A percentile compares a stretch with the other conserved stretches of the same genome.
phyloP scores from a whole-genome alignment of 2,329 filamentous ascomycete genomes.

The Stachybotrys echinatus region DNA sequence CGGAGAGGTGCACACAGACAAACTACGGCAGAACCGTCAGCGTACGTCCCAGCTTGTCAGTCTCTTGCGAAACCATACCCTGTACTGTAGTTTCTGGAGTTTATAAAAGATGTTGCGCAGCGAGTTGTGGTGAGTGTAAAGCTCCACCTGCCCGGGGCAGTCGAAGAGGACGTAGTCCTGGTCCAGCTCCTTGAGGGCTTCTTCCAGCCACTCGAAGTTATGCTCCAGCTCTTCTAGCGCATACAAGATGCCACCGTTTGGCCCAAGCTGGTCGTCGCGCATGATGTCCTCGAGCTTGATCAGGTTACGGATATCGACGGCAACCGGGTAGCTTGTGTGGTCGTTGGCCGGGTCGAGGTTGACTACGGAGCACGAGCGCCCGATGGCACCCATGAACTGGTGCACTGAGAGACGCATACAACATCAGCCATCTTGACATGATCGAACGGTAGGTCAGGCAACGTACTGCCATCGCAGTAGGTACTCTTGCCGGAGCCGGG shows the following conservation, averaged over 20 bases:
- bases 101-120: constrained; percentile 87
- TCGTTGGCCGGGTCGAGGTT: constrained; percentile 98
- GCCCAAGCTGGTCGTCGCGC: constrained; percentile 82
- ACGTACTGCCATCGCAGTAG: constrained; percentile 88
- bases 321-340: constrained; percentile 79
- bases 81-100: constrained; percentile 85
- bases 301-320: constrained; percentile 83
- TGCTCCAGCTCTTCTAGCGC: constrained; percentile 92
- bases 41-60: not conserved
- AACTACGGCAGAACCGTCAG: constrained; percentile 49
- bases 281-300: constrained; percentile 94
- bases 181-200: constrained; percentile 70
- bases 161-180: constrained; percentile 95
- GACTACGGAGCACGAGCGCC: constrained; percentile 87
- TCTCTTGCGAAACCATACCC: constrained; percentile 52
- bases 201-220: constrained; percentile 88
- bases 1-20: constrained; percentile 87
- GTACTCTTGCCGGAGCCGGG: constrained; percentile 95
- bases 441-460: not conserved
- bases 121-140: constrained; percentile 93
- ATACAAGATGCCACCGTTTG: constrained; percentile 89
- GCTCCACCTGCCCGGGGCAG: constrained; percentile 93
- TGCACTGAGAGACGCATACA: constrained; percentile 56
- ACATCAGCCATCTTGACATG: not conserved
- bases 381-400: constrained; percentile 94